phyloP scores from a whole-genome alignment of 805 yeast species.

The Kurtzmaniella fragi region DNA sequence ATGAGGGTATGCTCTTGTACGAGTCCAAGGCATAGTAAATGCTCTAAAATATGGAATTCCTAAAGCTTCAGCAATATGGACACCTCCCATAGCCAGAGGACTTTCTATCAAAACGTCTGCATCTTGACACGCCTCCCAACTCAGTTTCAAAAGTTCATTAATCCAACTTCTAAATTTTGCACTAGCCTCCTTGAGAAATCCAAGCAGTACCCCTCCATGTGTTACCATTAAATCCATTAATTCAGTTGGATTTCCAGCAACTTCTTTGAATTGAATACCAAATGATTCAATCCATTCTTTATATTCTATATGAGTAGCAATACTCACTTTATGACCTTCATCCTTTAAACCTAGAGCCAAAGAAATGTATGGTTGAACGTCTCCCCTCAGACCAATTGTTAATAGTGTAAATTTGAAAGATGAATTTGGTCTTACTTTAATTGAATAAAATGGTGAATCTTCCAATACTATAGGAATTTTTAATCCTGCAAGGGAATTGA shows the following conservation, averaged over 20 bases:
- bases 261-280: slow-evolving; percentile 62
- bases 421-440: slow-evolving; percentile 48
- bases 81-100: slow-evolving; percentile 95
- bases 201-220: slow-evolving; percentile 81
- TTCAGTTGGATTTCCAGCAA: slow-evolving; percentile 93
- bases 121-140: slow-evolving; percentile 86
- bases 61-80: slow-evolving; percentile 90
- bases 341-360: slow-evolving; percentile 69
- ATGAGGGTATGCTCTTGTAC: slow-evolving; percentile 94
- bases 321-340: slow-evolving; percentile 82
- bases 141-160: slow-evolving; percentile 56
- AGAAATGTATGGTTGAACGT: slow-evolving; percentile 94
- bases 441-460: slow-evolving; percentile 52
- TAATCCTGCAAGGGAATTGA: slow-evolving; percentile 54
- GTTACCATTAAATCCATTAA: slow-evolving; percentile 89
- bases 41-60: slow-evolving; percentile 90
- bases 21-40: slow-evolving; percentile 98
- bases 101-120: slow-evolving; percentile 85
- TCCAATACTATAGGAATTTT: slow-evolving; percentile 68
- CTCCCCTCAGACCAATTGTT: slow-evolving; percentile 95
- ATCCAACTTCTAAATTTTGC: slow-evolving; percentile 81
- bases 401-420: slow-evolving; percentile 59
- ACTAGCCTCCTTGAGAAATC: slow-evolving; percentile 79
- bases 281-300: slow-evolving; percentile 64
- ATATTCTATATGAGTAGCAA: slow-evolving; percentile 85